A percentile compares a stretch with the other conserved stretches of the same genome.
Conservation (phyloP, 345 rosid species). For the Salix exigua region DNA sequence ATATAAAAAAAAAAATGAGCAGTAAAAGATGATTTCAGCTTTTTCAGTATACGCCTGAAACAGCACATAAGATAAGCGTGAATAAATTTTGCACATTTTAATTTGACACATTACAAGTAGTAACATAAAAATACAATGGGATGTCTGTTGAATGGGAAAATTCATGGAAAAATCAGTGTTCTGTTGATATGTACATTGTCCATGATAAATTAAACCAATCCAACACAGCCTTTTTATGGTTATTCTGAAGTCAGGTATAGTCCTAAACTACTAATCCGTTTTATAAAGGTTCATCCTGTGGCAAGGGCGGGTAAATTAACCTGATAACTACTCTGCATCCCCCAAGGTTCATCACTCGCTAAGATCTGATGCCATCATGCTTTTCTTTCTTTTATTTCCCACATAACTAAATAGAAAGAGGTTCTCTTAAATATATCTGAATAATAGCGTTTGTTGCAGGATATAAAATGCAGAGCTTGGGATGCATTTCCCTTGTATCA, state of each 20-base stretch:
- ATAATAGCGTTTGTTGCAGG: not conserved
- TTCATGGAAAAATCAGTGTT: not conserved
- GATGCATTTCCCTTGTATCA: not conserved
- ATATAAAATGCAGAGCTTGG: not conserved
- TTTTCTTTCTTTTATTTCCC: too few relatives aligned
- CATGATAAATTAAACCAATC: not conserved
- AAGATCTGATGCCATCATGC: too few relatives aligned
- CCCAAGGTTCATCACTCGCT: too few relatives aligned
- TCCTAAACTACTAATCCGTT: too few relatives aligned
- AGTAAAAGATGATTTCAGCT: not conserved
- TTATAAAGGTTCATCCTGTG: too few relatives aligned
- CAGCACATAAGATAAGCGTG: not conserved
- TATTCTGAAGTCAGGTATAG: too few relatives aligned
- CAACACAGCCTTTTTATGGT: not conserved
- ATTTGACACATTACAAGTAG: not conserved
- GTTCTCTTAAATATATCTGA: not conserved
- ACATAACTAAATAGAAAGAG: too few relatives aligned
- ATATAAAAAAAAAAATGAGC: not conserved
- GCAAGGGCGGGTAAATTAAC: too few relatives aligned
- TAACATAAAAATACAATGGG: not conserved
- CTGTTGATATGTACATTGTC: not conserved
- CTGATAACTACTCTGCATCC: too few relatives aligned
- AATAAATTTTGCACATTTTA: not conserved
- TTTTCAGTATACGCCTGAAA: not conserved
- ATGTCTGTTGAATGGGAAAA: not conserved